Base-by-base conservation (phyloP, 495 filamentous ascomycete genomes). In the Astrocystis sublimbata region DNA sequence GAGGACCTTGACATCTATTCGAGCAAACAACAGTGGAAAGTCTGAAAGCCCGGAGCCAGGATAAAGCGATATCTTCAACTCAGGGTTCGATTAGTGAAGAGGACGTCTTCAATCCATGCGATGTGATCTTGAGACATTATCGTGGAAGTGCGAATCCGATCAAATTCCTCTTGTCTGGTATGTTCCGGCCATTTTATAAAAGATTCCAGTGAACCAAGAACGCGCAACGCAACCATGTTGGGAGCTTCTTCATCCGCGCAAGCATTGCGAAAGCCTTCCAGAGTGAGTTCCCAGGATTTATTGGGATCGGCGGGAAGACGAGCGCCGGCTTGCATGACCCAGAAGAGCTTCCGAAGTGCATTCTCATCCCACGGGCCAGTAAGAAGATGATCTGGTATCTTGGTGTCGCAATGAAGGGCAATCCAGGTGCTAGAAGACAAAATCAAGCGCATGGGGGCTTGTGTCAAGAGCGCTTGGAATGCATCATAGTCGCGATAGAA, bases 221-320 rank as follows among this genome's bases (percentile, higher is more conserved):
- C 17, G 21, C 61, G 52, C 19, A 63, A 26, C 19, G 19, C 53
- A 43, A 46, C 58, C 7, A 63, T 24, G 33, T 57, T 63, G 26
- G 60, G 60, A 30, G 30, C 17, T 30, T 12, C 1, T 7, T 6
- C 33, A 52, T 58, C 35, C 3, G 58, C 42, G 3, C 50, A 33
- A 1, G 65, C 65, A n/a, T 62, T 31, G 4, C 35, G 50, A 26
- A 63, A 72, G 6, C 40, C 56, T 47, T 67, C 23, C 6, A 31
- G 55, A 15, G 65, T 68, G 23, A 75, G 47, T 61, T 79, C 77
- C 78, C 77, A 78, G 1, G 63, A 73, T 15, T 74, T 68, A 19
- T 49, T 40, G 0, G 21, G 69, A 19, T 49, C 42, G 0, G 21
- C 19, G 8, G 55, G 26, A 21, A 74, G 19, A 0, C 17, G 46